phyloP scores from a whole-genome alignment of 192 early-diverging fungal species.

The Coemansia sp. region DNA sequence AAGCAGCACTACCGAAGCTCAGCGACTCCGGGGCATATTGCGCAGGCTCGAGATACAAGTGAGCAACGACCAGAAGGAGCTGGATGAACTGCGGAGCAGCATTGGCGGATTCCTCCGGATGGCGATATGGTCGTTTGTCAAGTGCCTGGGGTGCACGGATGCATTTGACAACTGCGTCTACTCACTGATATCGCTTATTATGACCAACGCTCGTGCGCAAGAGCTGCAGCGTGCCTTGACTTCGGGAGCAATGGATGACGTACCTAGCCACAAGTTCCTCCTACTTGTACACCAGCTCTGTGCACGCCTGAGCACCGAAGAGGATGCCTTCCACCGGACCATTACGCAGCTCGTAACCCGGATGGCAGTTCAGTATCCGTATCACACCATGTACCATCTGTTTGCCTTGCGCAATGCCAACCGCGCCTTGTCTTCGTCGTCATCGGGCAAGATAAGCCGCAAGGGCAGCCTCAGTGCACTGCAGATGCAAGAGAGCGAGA shows the following conservation, averaged over 20 bases:
- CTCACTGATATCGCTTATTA: constrained; percentile 38
- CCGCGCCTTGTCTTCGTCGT: constrained; percentile 14
- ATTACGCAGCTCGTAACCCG: constrained; percentile 28
- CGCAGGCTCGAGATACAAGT: constrained; percentile 42
- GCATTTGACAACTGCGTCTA: constrained; percentile 43
- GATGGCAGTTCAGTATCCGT: constrained; percentile 46
- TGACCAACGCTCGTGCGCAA: constrained; percentile 35
- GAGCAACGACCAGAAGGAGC: constrained; percentile 36
- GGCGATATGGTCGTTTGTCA: constrained; percentile 43
- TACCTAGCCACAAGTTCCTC: constrained; percentile 50
- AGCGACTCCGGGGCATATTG: constrained; percentile 23
- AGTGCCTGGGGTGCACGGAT: constrained; percentile 35
- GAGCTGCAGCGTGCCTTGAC: constrained; percentile 27
- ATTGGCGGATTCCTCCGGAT: constrained; percentile 41
- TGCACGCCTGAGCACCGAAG: constrained; percentile 41
- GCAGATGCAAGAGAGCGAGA: constrained; percentile 30
- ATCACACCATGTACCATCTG: constrained; percentile 40
- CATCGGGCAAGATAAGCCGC: neutral
- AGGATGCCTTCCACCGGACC: constrained; percentile 22
- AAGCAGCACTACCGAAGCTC: constrained; percentile 5
- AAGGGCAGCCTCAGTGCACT: constrained; percentile 14
- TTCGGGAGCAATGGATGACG: constrained; percentile 17
- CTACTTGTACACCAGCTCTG: constrained; percentile 50
- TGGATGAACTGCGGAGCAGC: constrained; percentile 16
- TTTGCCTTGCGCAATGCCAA: constrained; percentile 52